Base-by-base conservation (phyloP, 208 protist species). In the Acanthamoeba lenticulata region DNA sequence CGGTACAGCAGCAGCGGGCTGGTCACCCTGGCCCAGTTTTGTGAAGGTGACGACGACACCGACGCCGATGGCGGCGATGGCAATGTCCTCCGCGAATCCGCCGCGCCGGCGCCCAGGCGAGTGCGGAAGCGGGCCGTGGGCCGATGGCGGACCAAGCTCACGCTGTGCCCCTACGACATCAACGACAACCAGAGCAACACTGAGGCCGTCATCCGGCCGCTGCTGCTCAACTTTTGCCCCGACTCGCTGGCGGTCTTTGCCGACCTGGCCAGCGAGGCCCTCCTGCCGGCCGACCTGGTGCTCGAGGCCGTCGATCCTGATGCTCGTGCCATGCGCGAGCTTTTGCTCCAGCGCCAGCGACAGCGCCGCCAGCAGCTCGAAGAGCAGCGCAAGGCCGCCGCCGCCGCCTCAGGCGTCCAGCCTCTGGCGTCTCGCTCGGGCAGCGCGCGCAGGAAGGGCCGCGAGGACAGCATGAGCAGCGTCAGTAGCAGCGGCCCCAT, bases 71-170 rank as follows among this genome's bases (percentile, higher is more conserved):
- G 52, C 21, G 11, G 21, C 52, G 21, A 11, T 60, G 15, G 11
- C 21, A 21, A 60, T 27, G 52, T n/a, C 15, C 52, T 60, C 52
- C 52, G 52, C 11, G 21, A 27, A 21, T 60, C 52, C 21, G 52
- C 11, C 21, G 15, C 15, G 52, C 52, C 15, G 52, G 15, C 52
- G 11, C 11, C 15, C 21, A 11, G 52, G 21, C 21, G 52, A 60
- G 21, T 60, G 52, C 21, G 52, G 69, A 79, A 79, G 69, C 32
- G 69, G 27, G 44, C 69, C 5, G 27, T 79, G 38, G 69, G 69
- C 32, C 32, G 40, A 17, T 79, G 69, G 69, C 40, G 40, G 40
- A 79, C 32, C 69, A 79, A 79, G 69, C 69, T 79, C 69, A 79
- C 69, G 4, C 7, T 79, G 32, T 79, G 40, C 69, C 69, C 40